Percentiles rank a stretch among this genome's conserved stretches.
Evolutionary conservation across 2,329 filamentous ascomycete genomes (phyloP).

Genomic region (Lecanicillium sp.): DNA sequence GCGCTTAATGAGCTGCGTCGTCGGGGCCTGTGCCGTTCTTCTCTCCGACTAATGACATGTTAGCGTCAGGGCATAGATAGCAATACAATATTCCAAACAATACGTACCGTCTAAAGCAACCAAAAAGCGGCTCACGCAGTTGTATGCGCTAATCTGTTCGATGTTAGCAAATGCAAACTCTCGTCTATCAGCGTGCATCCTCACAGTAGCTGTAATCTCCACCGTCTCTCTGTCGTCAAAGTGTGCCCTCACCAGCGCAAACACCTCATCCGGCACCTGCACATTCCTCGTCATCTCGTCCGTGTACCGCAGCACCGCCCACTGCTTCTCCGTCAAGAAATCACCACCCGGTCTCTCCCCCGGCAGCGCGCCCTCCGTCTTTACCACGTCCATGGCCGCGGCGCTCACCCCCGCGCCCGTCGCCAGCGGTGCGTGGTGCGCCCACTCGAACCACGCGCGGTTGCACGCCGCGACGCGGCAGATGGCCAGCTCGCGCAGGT

Average conservation of each 20-base stretch:
- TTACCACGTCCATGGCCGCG: slow-evolving; percentile 42
- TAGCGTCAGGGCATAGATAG: neutral
- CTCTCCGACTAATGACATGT: slow-evolving; percentile 44
- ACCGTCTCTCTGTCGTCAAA: slow-evolving; percentile 70
- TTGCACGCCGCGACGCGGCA: slow-evolving; percentile 77
- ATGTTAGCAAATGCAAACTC: slow-evolving; percentile 16
- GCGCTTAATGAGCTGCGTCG: slow-evolving; percentile 28
- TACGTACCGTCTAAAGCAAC: slow-evolving; percentile 70
- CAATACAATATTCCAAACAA: neutral
- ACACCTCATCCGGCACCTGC: slow-evolving; percentile 61
- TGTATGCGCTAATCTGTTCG: slow-evolving; percentile 61
- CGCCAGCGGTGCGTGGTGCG: slow-evolving; percentile 65
- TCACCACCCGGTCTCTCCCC: slow-evolving; percentile 26
- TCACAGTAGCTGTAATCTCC: slow-evolving; percentile 70
- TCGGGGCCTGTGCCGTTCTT: slow-evolving; percentile 48
- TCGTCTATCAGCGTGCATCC: slow-evolving; percentile 18
- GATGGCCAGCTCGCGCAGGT: slow-evolving; percentile 71
- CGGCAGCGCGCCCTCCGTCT: slow-evolving; percentile 25
- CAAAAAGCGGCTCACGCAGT: slow-evolving; percentile 77
- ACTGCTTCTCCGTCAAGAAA: slow-evolving; percentile 57
- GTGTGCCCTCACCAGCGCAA: slow-evolving; percentile 52
- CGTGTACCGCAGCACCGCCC: slow-evolving; percentile 65
- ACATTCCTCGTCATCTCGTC: slow-evolving; percentile 80
- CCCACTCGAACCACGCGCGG: slow-evolving; percentile 80
- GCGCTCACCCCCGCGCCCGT: slow-evolving; percentile 50